These are phyloP conservation scores for Trichophyton schoenleinii DNA, from an alignment of 2,329 filamentous ascomycete genomes.

Conservation along the genomic window DNA sequence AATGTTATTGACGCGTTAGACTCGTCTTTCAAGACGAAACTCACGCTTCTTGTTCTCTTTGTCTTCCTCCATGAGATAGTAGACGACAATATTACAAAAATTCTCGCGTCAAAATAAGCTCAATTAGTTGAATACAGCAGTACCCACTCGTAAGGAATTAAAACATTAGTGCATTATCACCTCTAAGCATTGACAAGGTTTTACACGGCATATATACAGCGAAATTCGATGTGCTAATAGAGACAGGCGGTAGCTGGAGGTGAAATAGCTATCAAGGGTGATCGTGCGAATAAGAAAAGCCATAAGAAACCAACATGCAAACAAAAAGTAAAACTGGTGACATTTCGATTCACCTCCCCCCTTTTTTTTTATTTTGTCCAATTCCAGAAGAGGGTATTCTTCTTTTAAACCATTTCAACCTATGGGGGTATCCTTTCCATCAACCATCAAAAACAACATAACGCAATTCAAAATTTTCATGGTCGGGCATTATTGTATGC, in stretches of 20 bases:
- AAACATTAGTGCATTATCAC: neutral
- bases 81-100: neutral
- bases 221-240: neutral
- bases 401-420: neutral
- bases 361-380: neutral
- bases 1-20: neutral
- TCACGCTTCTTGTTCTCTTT: neutral
- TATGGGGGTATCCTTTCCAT: neutral
- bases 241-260: neutral
- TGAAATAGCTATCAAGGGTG: neutral
- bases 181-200: neutral
- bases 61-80: neutral
- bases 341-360: neutral
- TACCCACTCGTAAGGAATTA: neutral
- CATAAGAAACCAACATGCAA: neutral
- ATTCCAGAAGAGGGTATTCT: neutral
- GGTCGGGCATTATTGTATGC: neutral
- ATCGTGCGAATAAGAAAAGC: neutral
- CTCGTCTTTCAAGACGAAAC: neutral
- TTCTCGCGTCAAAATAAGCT: neutral
- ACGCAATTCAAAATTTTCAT: neutral
- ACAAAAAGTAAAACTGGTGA: neutral
- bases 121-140: neutral
- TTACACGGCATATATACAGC: neutral
- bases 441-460: neutral